A percentile compares a stretch with the other conserved stretches of the same genome.
phyloP scores from a whole-genome alignment of 108 stramenopile species.

The Fragilariopsis cylindrus region DNA sequence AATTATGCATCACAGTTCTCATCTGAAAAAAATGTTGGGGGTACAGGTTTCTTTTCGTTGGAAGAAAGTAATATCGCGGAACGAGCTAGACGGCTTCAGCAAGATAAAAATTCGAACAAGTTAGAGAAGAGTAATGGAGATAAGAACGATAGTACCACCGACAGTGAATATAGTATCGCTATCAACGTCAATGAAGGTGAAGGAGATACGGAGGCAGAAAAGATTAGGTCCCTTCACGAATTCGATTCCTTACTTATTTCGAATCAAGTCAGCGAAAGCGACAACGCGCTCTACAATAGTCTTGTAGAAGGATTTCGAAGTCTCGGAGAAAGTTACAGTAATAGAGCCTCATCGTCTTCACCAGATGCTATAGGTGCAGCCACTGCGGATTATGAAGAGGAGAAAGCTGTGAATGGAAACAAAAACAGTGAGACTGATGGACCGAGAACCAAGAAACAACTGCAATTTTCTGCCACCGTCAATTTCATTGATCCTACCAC shows the following conservation, averaged over 20 bases:
- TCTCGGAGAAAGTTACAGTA: constrained; percentile 17
- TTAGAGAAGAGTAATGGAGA: neutral
- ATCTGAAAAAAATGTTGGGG: neutral
- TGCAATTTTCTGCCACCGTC: constrained; percentile 39
- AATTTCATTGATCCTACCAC: constrained; percentile 84
- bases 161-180: neutral
- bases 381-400: neutral
- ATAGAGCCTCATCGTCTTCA: constrained; percentile 7
- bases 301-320: constrained; percentile 23
- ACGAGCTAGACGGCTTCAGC: constrained; percentile 9
- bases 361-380: neutral
- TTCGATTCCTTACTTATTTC: constrained; percentile 21
- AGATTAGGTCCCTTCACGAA: neutral
- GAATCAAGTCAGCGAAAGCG: constrained; percentile 21
- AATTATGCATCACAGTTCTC: too few relatives aligned
- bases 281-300: constrained; percentile 25
- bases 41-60: constrained; percentile 11
- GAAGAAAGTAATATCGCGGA: constrained; percentile 17
- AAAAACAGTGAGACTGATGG: neutral
- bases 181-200: neutral
- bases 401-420: neutral
- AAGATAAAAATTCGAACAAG: neutral
- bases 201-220: neutral
- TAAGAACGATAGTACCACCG: neutral
- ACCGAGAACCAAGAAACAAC: neutral